A percentile compares a stretch with the other conserved stretches of the same genome.
Conservation (phyloP, 164 flowering plant species). For the Berberis thunbergii region DNA sequence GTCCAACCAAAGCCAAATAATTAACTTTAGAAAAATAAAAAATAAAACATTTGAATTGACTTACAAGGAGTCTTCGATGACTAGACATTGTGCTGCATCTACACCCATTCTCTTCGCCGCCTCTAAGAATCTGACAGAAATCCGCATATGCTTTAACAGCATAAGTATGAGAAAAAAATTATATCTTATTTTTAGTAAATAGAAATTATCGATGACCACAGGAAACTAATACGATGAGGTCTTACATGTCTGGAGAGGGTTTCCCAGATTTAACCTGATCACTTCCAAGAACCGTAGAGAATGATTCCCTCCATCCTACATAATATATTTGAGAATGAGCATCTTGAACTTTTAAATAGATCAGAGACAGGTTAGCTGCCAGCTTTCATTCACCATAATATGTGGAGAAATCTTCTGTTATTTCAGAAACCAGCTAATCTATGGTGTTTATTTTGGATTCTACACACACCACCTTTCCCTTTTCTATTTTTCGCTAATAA, state of each 20-base stretch:
- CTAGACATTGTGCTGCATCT: conserved; percentile 47
- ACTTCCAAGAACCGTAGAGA: conserved; percentile 55
- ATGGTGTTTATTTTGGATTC: no score
- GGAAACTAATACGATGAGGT: not conserved
- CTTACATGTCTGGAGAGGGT: conserved; percentile 75
- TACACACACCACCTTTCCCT: no score
- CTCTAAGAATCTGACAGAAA: conserved; percentile 47
- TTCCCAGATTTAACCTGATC: conserved; percentile 62
- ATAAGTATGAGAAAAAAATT: not conserved
- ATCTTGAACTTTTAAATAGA: not conserved
- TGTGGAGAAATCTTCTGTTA: no score
- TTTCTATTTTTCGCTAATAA: no score
- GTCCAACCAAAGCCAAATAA: no score
- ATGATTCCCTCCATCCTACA: conserved; percentile 64
- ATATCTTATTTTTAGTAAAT: no score
- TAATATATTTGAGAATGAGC: not conserved
- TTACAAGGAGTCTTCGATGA: conserved; percentile 75
- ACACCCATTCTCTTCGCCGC: conserved; percentile 63
- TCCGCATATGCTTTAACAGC: not conserved
- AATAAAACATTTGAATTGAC: conserved; percentile 8
- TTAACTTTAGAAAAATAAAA: no score
- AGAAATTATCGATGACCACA: no score
- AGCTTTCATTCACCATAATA: not conserved
- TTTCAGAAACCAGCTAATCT: no score
- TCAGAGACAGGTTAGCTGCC: not conserved